phyloP scores from a whole-genome alignment of 805 yeast genomes.

The Lipomyces starkeyi region DNA sequence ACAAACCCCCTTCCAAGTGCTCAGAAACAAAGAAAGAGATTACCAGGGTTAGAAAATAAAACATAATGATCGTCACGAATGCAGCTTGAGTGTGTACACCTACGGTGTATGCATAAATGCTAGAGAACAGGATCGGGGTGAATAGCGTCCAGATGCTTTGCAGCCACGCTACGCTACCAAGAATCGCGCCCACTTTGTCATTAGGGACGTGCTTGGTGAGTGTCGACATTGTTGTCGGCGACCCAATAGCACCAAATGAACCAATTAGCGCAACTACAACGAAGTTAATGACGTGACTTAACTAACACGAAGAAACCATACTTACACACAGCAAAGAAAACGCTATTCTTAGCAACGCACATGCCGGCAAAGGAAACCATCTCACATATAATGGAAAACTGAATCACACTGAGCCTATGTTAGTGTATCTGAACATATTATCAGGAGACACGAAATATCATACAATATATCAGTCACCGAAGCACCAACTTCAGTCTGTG shows the following conservation, averaged over 20 bases:
- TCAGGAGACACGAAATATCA: not conserved
- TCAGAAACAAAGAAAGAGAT: slow-evolving; percentile 24
- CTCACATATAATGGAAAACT: slow-evolving; percentile 10
- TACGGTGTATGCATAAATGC: slow-evolving; percentile 35
- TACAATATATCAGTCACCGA: slow-evolving; percentile 25
- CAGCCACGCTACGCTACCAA: slow-evolving; percentile 36
- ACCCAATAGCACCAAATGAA: slow-evolving; percentile 25
- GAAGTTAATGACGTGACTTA: not conserved
- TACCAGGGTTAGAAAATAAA: slow-evolving; percentile 3
- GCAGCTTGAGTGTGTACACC: slow-evolving; percentile 29
- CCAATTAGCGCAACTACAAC: slow-evolving; percentile 22
- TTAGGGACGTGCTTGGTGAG: slow-evolving; percentile 37
- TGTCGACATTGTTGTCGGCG: slow-evolving; percentile 33
- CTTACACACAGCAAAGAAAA: slow-evolving; percentile 18
- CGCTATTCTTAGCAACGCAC: slow-evolving; percentile 11
- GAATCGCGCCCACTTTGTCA: slow-evolving; percentile 34
- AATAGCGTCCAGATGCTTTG: slow-evolving; percentile 28
- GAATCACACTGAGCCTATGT: slow-evolving; percentile 13
- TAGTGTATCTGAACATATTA: not conserved
- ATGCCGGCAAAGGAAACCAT: slow-evolving; percentile 11
- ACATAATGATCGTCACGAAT: slow-evolving; percentile 14
- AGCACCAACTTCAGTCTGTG: slow-evolving; percentile 25
- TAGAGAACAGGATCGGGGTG: slow-evolving; percentile 29
- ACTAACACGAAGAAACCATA: not conserved
- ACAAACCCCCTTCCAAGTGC: slow-evolving; percentile 31